These are phyloP conservation scores for Monilinia vaccinii-corymbosi DNA, from an alignment of 2,329 filamentous ascomycete genomes.

Conservation along the genomic window DNA sequence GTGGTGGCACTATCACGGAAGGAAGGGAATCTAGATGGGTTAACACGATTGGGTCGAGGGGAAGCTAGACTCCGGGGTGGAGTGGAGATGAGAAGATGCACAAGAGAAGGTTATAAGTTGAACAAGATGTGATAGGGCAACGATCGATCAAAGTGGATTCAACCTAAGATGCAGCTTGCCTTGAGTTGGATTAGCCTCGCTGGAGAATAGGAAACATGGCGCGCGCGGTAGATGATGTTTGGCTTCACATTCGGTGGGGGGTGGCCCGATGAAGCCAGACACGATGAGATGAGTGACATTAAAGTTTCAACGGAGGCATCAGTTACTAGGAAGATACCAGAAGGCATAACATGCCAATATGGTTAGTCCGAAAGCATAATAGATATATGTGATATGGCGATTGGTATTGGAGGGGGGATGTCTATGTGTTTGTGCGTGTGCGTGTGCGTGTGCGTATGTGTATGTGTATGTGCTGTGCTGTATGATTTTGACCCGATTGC, in stretches of 20 bases:
- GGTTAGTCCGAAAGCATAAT: background rate
- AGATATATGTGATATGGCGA: background rate
- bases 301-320: background rate
- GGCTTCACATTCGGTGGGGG: slow-evolving; percentile 1
- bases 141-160: slow-evolving; percentile 3
- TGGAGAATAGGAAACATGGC: slow-evolving; percentile 1
- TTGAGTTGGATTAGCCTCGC: slow-evolving; percentile 3
- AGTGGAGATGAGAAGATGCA: slow-evolving; percentile 10
- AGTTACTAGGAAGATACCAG: background rate
- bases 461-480: background rate
- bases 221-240: background rate
- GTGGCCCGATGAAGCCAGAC: slow-evolving; percentile 2
- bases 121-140: slow-evolving; percentile 8
- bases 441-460: background rate
- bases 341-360: background rate
- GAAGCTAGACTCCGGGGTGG: slow-evolving; percentile 3
- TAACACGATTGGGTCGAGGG: slow-evolving; percentile 1
- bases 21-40: background rate
- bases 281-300: background rate
- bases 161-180: slow-evolving; percentile 5
- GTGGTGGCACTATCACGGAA: slow-evolving; percentile 7
- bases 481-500: background rate
- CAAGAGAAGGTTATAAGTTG: background rate
- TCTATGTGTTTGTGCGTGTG: too few species aligned
- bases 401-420: background rate